Evolutionary conservation across 2,329 filamentous ascomycete genomes (phyloP), one percentile per base, ranked within the genome.

Genomic region (Nothophoma quercina): DNA sequence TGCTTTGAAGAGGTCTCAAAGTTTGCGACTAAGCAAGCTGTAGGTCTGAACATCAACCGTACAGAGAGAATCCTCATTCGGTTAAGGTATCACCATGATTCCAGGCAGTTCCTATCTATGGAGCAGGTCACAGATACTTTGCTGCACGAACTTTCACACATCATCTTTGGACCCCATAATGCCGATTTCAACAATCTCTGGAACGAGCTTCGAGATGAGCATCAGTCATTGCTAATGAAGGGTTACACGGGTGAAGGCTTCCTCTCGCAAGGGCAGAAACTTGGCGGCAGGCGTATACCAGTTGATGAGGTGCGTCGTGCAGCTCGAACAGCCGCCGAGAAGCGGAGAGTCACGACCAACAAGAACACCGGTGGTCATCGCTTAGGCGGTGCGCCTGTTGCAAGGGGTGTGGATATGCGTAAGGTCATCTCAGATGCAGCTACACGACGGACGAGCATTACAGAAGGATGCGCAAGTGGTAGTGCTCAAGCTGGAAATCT

Each of bases 211-310:
- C 86, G 93, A 16, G 90, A 93, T 51, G 93, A 97, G 75, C 88
- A 93, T 64, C 85, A 92, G 64, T 85, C 86, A 2, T 81, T 97
- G 6, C 69, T 87, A 9, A 78, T 85, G 52, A 95, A 93, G 70
- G 93, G 93, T 15, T 97, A 93, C 68, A 96, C 90, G 0, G 93
- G 93, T 10, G 92, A 96, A 73, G 90, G 90, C 0, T 97, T 97
- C 75, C 77, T 96, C 23, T 87, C 88, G 0, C 78, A 88, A 25
- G 93, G 93, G 1, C 84, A 85, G 13, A 84, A 84, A 9, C 82
- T 97, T 0, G 93, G 93, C 46, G 76, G 76, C 51, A 75, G 72
- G 54, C 77, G 76, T 33, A 80, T 91, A 35, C 69, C 71, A n/a
- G 77, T 84, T 52, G 80, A 88, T 16, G 93, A 96, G 75, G 88